These are phyloP conservation scores for Podosphaera leucotricha DNA, from an alignment of 2,329 filamentous ascomycete species.

Conservation along the genomic window DNA sequence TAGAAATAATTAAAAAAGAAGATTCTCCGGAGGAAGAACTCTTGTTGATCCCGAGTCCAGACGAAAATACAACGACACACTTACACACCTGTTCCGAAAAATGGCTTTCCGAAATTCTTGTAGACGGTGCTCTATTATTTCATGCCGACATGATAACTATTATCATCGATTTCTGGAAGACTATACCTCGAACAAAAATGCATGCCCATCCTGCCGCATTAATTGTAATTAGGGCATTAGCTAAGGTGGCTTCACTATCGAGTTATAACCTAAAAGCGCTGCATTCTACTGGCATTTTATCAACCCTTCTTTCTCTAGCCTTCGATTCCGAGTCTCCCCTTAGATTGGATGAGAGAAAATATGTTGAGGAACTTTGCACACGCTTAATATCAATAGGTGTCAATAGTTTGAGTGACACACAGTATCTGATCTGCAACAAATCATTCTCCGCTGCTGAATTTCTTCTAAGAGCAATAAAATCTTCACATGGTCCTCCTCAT, in stretches of 20 bases:
- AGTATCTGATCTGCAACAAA: slow-evolving; percentile 38
- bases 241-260: slow-evolving; percentile 32
- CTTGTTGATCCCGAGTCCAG: slow-evolving; percentile 3
- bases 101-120: slow-evolving; percentile 25
- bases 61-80: slow-evolving; percentile 7
- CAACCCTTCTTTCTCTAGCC: slow-evolving; percentile 37
- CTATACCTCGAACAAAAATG: slow-evolving; percentile 24
- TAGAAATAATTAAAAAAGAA: slow-evolving; percentile 14
- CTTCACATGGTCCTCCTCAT: slow-evolving; percentile 55
- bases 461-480: slow-evolving; percentile 46
- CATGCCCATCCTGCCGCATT: slow-evolving; percentile 31
- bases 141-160: slow-evolving; percentile 39
- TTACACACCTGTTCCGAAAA: slow-evolving; percentile 12
- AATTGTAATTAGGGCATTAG: slow-evolving; percentile 27
- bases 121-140: slow-evolving; percentile 27
- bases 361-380: slow-evolving; percentile 43
- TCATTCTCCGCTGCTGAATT: slow-evolving; percentile 39
- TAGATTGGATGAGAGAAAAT: slow-evolving; percentile 28
- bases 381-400: slow-evolving; percentile 53
- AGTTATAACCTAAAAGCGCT: slow-evolving; percentile 45
- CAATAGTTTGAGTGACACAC: slow-evolving; percentile 58
- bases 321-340: slow-evolving; percentile 30
- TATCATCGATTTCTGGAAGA: slow-evolving; percentile 39
- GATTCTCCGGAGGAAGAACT: slow-evolving; percentile 13
- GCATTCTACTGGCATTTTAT: slow-evolving; percentile 49